phyloP scores from a whole-genome alignment of 2,329 filamentous ascomycete species.

The Beauveria bassiana region DNA sequence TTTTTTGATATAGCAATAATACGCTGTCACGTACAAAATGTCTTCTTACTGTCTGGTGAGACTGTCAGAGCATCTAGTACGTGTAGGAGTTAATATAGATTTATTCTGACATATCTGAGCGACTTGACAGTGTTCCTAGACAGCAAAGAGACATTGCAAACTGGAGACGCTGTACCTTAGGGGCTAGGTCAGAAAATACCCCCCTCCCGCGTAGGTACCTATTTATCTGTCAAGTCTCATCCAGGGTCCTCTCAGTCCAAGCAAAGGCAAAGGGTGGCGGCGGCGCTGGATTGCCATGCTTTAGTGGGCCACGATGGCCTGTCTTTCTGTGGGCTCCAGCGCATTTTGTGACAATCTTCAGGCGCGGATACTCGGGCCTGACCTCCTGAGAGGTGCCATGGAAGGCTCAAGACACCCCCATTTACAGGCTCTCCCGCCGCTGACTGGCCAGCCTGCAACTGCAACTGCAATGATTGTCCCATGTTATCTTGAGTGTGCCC shows the following conservation, averaged over 20 bases:
- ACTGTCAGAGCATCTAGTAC: too few species aligned
- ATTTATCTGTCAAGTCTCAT: neutral
- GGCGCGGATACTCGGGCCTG: neutral
- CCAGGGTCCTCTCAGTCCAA: neutral
- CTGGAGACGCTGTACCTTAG: too few species aligned
- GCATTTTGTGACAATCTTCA: neutral
- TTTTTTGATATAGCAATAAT: too few species aligned
- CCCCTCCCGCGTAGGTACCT: too few species aligned
- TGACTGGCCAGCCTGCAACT: neutral
- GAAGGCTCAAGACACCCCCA: neutral
- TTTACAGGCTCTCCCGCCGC: neutral
- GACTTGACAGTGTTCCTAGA: too few species aligned
- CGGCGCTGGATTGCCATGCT: neutral
- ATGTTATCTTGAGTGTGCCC: neutral
- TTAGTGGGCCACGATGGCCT: conserved; percentile 5
- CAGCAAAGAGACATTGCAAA: too few species aligned
- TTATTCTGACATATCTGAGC: too few species aligned
- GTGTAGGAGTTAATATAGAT: too few species aligned
- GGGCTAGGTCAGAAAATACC: too few species aligned
- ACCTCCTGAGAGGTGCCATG: conserved; percentile 1
- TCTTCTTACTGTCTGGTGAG: too few species aligned
- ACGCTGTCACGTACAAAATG: too few species aligned
- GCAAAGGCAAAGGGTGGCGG: neutral
- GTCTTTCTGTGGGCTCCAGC: neutral
- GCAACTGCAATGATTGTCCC: neutral